phyloP scores from a whole-genome alignment of 2,329 filamentous ascomycete genomes.

The Daldinia eschscholtzii region DNA sequence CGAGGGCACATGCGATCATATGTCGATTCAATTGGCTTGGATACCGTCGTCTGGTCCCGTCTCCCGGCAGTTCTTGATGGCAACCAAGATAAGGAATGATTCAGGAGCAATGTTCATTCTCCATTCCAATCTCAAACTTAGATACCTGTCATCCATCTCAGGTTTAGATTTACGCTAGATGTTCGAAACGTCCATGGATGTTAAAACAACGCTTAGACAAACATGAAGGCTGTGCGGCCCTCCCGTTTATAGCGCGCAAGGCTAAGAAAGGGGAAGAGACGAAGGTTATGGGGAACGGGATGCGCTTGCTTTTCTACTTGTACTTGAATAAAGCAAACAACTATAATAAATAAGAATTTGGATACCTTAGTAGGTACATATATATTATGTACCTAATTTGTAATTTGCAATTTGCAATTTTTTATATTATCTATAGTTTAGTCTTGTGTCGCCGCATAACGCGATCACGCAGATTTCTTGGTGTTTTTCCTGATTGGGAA shows the following conservation, averaged over 20 bases:
- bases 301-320: neutral
- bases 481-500: constrained; percentile 39
- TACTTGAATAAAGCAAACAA: neutral
- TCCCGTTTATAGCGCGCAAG: neutral
- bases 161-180: neutral
- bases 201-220: neutral
- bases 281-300: neutral
- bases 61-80: too few relatives aligned
- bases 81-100: too few relatives aligned
- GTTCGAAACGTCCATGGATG: neutral
- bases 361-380: neutral
- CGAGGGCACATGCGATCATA: neutral
- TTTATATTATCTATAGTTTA: neutral
- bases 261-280: neutral
- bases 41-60: neutral
- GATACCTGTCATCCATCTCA: neutral
- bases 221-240: neutral
- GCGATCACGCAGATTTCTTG: neutral
- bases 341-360: neutral
- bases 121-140: too few relatives aligned
- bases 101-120: too few relatives aligned
- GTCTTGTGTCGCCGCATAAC: neutral
- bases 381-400: neutral
- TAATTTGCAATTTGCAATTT: neutral
- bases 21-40: neutral